Evolutionary conservation across 768 basidiomycete genomes (phyloP).

Genomic region (Clathrus columnatus): DNA sequence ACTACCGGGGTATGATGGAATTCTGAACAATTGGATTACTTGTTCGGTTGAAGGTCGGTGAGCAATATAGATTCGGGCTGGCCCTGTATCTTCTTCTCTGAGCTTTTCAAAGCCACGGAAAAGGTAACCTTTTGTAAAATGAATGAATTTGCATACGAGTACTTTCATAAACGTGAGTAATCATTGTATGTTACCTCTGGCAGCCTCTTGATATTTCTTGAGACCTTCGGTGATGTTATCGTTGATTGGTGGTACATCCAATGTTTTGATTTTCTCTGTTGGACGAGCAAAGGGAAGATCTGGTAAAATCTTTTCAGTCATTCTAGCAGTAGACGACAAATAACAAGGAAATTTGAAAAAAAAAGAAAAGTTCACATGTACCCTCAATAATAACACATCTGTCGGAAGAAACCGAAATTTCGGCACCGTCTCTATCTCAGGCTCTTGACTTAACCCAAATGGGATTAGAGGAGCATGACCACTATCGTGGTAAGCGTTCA

Average conservation of each 20-base stretch:
- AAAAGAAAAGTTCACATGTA: no score
- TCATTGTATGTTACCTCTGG: conserved; percentile 21
- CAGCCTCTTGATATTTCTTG: conserved; percentile 31
- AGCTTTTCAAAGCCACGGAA: conserved; percentile 22
- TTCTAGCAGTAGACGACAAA: background rate
- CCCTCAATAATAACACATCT: no score
- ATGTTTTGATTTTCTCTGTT: conserved; percentile 30
- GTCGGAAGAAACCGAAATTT: no score
- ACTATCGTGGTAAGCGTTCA: no score
- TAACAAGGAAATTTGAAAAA: background rate
- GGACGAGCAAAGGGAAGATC: conserved; percentile 14
- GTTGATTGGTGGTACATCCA: conserved; percentile 27
- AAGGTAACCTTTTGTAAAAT: conserved; percentile 19
- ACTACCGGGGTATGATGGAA: conserved; percentile 22
- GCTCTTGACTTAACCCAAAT: no score
- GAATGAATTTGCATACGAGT: background rate
- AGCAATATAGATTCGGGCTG: conserved; percentile 24
- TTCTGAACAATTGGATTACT: conserved; percentile 29
- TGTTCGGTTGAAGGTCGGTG: conserved; percentile 34
- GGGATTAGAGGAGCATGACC: no score
- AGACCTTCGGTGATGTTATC: conserved; percentile 27
- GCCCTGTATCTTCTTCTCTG: conserved; percentile 4
- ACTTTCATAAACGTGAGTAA: background rate
- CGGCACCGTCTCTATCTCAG: no score
- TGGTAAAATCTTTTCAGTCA: background rate